These are phyloP conservation scores for Biscogniauxia sp. DNA, from an alignment of 2,329 filamentous ascomycete genomes.

Conservation along the genomic window DNA sequence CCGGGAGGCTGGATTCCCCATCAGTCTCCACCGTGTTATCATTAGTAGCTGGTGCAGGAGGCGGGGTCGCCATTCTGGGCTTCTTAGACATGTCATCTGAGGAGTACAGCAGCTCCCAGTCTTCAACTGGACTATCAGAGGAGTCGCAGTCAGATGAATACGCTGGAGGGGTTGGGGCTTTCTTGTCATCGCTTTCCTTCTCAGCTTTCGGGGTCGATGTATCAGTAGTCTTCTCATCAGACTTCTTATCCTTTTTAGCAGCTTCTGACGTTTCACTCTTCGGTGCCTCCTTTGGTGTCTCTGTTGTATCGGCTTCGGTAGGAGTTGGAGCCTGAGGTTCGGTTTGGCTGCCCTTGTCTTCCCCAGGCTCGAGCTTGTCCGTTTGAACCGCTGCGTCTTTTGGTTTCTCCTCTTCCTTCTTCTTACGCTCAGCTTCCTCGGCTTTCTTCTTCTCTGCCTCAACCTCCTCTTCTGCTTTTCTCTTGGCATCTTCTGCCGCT, in stretches of 20 bases:
- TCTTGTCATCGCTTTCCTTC: neutral
- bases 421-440: constrained; percentile 10
- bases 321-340: constrained; percentile 16
- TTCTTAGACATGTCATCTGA: constrained; percentile 56
- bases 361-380: constrained; percentile 25
- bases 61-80: constrained; percentile 38
- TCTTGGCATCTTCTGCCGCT: constrained; percentile 36
- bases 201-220: neutral
- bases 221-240: constrained; percentile 6
- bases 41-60: constrained; percentile 21
- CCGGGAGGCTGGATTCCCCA: constrained; percentile 39
- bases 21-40: constrained; percentile 33
- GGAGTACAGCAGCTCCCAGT: constrained; percentile 59
- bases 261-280: constrained; percentile 10
- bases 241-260: constrained; percentile 5
- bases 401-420: constrained; percentile 27
- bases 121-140: constrained; percentile 57
- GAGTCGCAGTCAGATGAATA: constrained; percentile 53
- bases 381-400: constrained; percentile 32
- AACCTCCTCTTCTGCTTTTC: constrained; percentile 39
- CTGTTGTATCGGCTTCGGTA: constrained; percentile 10
- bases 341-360: constrained; percentile 29
- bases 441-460: constrained; percentile 27
- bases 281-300: constrained; percentile 5
- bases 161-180: constrained; percentile 10